A percentile compares a stretch with the other conserved stretches of the same genome.
Evolutionary conservation across 345 rosid genomes (phyloP).

Genomic region (Salix dunnii): DNA sequence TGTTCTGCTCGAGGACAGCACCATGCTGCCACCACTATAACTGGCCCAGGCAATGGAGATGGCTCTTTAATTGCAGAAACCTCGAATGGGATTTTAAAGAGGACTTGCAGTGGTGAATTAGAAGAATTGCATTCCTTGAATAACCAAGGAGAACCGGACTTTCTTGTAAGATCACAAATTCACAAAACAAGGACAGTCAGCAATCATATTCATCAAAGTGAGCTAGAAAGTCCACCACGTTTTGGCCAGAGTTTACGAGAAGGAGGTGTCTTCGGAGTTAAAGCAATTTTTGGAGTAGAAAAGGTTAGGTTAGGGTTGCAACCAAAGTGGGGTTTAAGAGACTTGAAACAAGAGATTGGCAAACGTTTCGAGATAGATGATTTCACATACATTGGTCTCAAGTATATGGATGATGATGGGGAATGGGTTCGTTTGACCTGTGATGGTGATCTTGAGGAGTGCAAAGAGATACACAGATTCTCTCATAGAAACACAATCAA

Average conservation of each 20-base stretch:
- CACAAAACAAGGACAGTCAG: constrained; percentile 36
- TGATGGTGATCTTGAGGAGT: constrained; percentile 62
- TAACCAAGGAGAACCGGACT: constrained; percentile 41
- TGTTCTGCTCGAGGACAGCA: constrained; percentile 60
- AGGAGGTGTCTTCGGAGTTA: constrained; percentile 39
- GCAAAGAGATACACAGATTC: constrained; percentile 58
- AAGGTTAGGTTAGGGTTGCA: constrained; percentile 32
- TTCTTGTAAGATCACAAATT: constrained; percentile 51
- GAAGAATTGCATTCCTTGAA: constrained; percentile 42
- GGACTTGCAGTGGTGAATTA: constrained; percentile 38
- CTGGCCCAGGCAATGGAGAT: constrained; percentile 22
- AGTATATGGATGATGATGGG: constrained; percentile 33
- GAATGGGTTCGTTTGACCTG: constrained; percentile 35
- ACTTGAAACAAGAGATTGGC: constrained; percentile 21
- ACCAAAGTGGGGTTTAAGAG: constrained; percentile 25
- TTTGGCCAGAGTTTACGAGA: constrained; percentile 18
- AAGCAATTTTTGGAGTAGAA: constrained; percentile 65
- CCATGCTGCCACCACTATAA: constrained; percentile 23
- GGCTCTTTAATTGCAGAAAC: constrained; percentile 26
- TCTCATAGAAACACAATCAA: constrained; percentile 49
- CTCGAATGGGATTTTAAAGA: constrained; percentile 37
- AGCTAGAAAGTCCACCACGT: constrained; percentile 30
- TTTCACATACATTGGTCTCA: constrained; percentile 13
- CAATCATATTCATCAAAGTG: constrained; percentile 30
- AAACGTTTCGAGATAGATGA: constrained; percentile 20